These are phyloP conservation scores for Neonectria ditissima DNA, from an alignment of 2,329 filamentous ascomycete genomes.

Conservation along the genomic window DNA sequence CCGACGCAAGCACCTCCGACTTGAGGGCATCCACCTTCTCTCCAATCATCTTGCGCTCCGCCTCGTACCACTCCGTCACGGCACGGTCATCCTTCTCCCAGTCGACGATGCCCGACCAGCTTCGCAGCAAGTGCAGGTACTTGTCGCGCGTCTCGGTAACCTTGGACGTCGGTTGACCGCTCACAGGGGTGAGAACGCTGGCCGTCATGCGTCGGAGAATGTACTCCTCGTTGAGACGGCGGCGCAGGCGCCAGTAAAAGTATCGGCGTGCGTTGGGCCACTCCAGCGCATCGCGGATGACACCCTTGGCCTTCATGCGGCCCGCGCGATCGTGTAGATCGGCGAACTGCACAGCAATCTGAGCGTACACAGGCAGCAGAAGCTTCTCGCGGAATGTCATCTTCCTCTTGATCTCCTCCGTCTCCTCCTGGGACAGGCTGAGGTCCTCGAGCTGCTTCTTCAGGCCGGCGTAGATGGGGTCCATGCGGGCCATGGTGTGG, in stretches of 20 bases:
- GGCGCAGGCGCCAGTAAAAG: slow-evolving; percentile 99
- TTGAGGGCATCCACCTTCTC: slow-evolving; percentile 88
- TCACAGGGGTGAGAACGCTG: slow-evolving; percentile 49
- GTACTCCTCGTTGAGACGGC: slow-evolving; percentile 96
- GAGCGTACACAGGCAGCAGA: slow-evolving; percentile 90
- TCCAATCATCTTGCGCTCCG: slow-evolving; percentile 85
- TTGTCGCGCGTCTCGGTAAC: slow-evolving; percentile 68
- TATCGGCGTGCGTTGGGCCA: slow-evolving; percentile 93
- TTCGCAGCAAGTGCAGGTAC: slow-evolving; percentile 80
- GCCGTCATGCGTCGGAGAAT: slow-evolving; percentile 88
- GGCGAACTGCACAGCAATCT: slow-evolving; percentile 96
- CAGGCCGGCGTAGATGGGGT: slow-evolving; percentile 83
- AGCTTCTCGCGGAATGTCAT: slow-evolving; percentile 88
- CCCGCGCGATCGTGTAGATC: slow-evolving; percentile 97
- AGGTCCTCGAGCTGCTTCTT: slow-evolving; percentile 78
- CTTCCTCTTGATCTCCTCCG: slow-evolving; percentile 83
- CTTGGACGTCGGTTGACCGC: slow-evolving; percentile 53
- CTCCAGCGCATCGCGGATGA: slow-evolving; percentile 84
- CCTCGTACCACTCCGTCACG: slow-evolving; percentile 95
- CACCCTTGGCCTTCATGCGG: slow-evolving; percentile 98
- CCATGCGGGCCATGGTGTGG: slow-evolving; percentile 95
- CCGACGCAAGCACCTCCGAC: slow-evolving; percentile 71
- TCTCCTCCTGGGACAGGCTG: slow-evolving; percentile 77
- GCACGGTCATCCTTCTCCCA: slow-evolving; percentile 84
- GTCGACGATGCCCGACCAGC: slow-evolving; percentile 83